These are phyloP conservation scores for Ophiostoma perfectum DNA, from an alignment of 2,329 filamentous ascomycete genomes.

Conservation along the genomic window DNA sequence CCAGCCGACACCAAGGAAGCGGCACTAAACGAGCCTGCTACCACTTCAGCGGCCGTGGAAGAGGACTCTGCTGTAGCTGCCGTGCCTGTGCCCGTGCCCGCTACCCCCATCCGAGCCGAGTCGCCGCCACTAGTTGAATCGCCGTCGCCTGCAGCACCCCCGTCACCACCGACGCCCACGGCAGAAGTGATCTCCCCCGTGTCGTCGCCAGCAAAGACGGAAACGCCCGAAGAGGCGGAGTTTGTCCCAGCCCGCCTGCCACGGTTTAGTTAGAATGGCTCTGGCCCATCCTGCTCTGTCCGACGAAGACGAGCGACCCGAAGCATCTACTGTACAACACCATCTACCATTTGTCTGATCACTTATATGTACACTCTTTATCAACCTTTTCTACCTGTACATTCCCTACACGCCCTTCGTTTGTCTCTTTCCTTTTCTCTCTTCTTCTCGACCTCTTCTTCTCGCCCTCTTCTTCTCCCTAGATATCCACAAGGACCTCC, in stretches of 20 bases:
- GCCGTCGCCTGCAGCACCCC: not conserved
- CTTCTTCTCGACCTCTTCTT: not conserved
- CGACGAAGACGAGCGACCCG: no score
- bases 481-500: not conserved
- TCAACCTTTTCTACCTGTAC: not conserved
- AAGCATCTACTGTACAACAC: not conserved
- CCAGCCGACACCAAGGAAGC: not conserved
- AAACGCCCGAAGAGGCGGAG: not conserved
- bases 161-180: not conserved
- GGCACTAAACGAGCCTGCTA: not conserved
- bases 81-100: not conserved
- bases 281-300: no score
- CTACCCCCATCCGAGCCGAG: not conserved
- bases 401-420: not conserved
- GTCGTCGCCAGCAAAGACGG: not conserved
- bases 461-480: not conserved
- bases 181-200: not conserved
- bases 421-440: not conserved
- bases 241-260: slow-evolving; percentile 58
- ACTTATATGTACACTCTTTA: not conserved
- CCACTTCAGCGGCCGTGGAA: not conserved
- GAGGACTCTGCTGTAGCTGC: not conserved
- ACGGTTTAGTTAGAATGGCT: slow-evolving; percentile 37
- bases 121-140: not conserved
- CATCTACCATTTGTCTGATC: no score